These are phyloP conservation scores for Yarrowia sp. DNA, from an alignment of 805 yeast species.

Conservation along the genomic window DNA sequence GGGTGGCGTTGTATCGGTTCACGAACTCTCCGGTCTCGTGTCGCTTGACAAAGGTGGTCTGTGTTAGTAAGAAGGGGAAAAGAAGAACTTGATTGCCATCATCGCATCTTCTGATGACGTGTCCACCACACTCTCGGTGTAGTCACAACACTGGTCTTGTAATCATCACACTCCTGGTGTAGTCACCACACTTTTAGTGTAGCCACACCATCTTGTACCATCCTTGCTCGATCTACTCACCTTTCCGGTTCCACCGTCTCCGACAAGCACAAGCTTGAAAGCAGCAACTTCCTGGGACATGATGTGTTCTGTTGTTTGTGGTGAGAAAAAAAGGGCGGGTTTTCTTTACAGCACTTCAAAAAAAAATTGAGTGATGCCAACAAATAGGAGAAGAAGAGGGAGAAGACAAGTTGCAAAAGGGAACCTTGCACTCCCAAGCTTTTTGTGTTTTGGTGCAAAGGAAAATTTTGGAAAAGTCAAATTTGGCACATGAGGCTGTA, in stretches of 20 bases:
- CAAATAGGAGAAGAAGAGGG: constrained; percentile 31
- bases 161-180: too few relatives aligned
- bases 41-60: constrained; percentile 99
- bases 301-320: constrained; percentile 35
- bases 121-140: too few relatives aligned
- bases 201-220: not conserved
- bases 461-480: constrained; percentile 35
- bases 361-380: constrained; percentile 11
- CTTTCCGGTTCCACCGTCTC: constrained; percentile 99
- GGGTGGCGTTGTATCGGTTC: constrained; percentile 97
- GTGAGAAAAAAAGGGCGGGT: constrained; percentile 8
- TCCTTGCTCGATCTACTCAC: constrained; percentile 51
- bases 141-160: not conserved
- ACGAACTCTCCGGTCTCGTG: constrained; percentile 99
- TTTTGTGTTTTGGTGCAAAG: constrained; percentile 28
- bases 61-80: constrained; percentile 24
- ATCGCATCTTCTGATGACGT: too few relatives aligned
- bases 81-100: too few relatives aligned
- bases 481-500: constrained; percentile 22
- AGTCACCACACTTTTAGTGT: not conserved
- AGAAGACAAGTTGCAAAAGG: constrained; percentile 28
- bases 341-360: constrained; percentile 21
- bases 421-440: constrained; percentile 5
- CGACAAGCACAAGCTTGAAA: constrained; percentile 97
- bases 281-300: constrained; percentile 75